Conservation (phyloP, 345 rosid genomes). For the Gossypium sturtianum region DNA sequence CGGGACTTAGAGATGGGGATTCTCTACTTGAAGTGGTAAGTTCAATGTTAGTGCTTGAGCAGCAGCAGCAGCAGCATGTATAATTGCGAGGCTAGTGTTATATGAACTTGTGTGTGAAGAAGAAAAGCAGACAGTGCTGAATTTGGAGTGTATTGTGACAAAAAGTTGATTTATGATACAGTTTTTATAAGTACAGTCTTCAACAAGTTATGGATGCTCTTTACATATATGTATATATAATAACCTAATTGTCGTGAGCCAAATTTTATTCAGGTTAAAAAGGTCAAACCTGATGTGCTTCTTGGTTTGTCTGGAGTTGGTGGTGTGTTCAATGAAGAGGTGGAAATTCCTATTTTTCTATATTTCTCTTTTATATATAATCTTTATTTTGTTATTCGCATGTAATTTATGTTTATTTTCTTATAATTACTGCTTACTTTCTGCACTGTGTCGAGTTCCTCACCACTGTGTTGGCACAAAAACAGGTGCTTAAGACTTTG, state of each 20-base stretch:
- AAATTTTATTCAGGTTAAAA: constrained; percentile 59
- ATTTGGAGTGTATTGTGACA: not conserved
- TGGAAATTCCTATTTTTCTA: constrained; percentile 15
- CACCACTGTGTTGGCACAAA: constrained; percentile 17
- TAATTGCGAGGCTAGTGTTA: constrained; percentile 4
- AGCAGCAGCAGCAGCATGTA: constrained; percentile 12
- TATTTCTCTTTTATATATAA: not conserved
- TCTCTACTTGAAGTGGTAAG: constrained; percentile 83
- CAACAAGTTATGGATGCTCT: not conserved
- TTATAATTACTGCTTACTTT: constrained; percentile 5
- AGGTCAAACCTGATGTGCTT: constrained; percentile 85
- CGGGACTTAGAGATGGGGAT: constrained; percentile 80
- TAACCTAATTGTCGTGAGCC: constrained; percentile 16
- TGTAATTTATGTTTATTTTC: not conserved
- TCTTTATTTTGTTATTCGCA: not conserved
- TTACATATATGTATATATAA: not conserved
- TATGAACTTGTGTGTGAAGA: not conserved
- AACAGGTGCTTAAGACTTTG: constrained; percentile 92
- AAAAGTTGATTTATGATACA: constrained; percentile 3
- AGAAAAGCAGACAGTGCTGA: not conserved
- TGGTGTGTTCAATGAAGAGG: constrained; percentile 86
- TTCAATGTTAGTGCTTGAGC: constrained; percentile 10
- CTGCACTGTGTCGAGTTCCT: not conserved
- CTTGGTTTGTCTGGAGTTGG: constrained; percentile 99
- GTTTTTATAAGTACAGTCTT: constrained; percentile 9